phyloP scores from a whole-genome alignment of 176 grass and related monocot genomes.

The Pharus latifolius region DNA sequence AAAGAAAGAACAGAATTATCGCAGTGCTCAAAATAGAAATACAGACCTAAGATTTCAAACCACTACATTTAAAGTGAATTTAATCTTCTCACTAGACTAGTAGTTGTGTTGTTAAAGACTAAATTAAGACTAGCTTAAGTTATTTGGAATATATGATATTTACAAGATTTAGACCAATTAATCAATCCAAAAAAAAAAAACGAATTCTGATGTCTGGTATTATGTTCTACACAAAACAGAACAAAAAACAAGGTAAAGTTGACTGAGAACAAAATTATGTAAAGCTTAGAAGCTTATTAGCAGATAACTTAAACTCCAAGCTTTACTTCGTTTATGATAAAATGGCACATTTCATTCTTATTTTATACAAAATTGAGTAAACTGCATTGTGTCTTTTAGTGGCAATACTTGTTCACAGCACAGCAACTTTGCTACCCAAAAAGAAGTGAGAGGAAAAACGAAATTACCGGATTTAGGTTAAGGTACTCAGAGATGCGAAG shows the following conservation, averaged over 20 bases:
- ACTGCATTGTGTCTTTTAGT: not conserved
- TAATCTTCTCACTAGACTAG: not conserved
- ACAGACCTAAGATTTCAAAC: too few species aligned
- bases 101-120: not conserved
- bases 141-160: not conserved
- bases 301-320: not conserved
- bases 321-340: too few species aligned
- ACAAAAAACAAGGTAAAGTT: not conserved
- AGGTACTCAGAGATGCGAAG: conserved; percentile 94
- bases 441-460: conserved; percentile 11
- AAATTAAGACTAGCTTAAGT: not conserved
- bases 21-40: too few species aligned
- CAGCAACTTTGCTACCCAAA: not conserved
- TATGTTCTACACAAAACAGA: not conserved
- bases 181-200: not conserved
- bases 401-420: not conserved
- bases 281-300: not conserved
- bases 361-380: too few species aligned
- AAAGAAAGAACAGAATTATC: too few species aligned
- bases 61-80: too few species aligned
- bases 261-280: not conserved
- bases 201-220: not conserved
- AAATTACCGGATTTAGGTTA: conserved; percentile 69
- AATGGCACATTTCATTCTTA: too few species aligned
- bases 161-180: not conserved